Base-by-base conservation (phyloP, 129 eudicot genomes). In the Centrapalus pauciflorus region DNA sequence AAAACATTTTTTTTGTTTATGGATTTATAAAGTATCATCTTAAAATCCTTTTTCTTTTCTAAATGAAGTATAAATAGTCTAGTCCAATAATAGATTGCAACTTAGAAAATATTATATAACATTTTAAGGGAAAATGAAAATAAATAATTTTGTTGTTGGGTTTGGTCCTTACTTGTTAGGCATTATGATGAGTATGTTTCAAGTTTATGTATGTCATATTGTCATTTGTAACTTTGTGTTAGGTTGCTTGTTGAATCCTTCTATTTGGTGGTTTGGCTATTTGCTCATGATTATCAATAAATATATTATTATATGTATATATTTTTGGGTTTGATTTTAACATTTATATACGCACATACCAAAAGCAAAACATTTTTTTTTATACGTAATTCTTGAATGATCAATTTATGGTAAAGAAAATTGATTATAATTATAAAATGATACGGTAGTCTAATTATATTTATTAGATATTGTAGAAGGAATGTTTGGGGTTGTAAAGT, bases 141-240 rank as follows among this genome's bases (percentile, higher is more conserved):
- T 61, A 38, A 23, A 30, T 46, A 17, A 14, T 1, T 14, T 24
- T 20, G 69, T 34, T 61, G 77, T 62, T 72, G 70, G 63, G 49
- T 71, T 27, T 62, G 54, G 64, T 11, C 70, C 77, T 50, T 24
- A 72, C 55, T 50, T 50, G 70, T 33, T 62, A 33, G 55, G 30
- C 70, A 72, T 49, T 25, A 71, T 60, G 69, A 55, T 34, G 70
- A 72, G 77, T 62, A 38, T 37, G 33, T 37, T 72, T 13, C n/a
- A 72, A 72, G 77, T 62, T 49, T 45, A 7, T n/a, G n/a, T n/a
- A n/a, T n/a, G n/a, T n/a, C n/a, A n/a, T n/a, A n/a, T n/a, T 49
- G 20, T 37, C 48, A 61, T 51, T 61, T 55, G n/a, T n/a, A n/a
- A n/a, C n/a, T n/a, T n/a, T n/a, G 55, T 34, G 77, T 72, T 72